These are phyloP conservation scores for Beauveria pseudobassiana DNA, from an alignment of 2,329 filamentous ascomycete species.

Conservation along the genomic window DNA sequence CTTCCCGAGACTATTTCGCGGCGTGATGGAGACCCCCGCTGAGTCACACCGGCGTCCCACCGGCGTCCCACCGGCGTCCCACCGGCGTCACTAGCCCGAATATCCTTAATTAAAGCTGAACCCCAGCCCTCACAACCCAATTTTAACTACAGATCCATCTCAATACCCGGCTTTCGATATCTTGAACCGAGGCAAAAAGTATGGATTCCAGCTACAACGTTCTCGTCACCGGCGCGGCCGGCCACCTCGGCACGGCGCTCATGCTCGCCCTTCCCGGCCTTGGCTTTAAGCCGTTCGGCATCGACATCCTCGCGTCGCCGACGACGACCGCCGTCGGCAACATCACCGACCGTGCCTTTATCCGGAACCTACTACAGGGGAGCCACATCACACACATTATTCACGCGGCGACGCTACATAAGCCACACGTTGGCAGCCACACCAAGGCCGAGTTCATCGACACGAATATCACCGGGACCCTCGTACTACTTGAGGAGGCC, in stretches of 20 bases:
- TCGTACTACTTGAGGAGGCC: conserved; percentile 34
- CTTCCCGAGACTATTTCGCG: no score
- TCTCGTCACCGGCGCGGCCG: conserved; percentile 39
- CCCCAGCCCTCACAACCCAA: no score
- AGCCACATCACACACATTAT: conserved; percentile 33
- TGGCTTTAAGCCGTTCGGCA: conserved; percentile 34
- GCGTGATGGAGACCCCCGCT: no score
- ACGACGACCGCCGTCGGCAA: conserved; percentile 31
- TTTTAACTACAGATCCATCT: no score
- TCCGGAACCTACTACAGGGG: conserved; percentile 24
- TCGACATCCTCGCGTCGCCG: conserved; percentile 33
- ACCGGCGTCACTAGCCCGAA: no score
- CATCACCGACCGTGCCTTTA: conserved; percentile 28
- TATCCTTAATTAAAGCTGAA: no score
- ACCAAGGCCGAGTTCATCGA: conserved; percentile 35
- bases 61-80: no score
- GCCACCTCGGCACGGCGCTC: conserved; percentile 38
- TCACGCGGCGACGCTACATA: conserved; percentile 39
- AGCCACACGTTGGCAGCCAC: conserved; percentile 39
- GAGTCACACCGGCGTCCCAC: no score
- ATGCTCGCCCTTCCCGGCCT: conserved; percentile 33
- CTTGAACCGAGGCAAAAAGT: no score
- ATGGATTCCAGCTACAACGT: conserved; percentile 21
- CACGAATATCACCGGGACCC: conserved; percentile 37
- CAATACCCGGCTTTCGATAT: no score